A percentile compares a stretch with the other conserved stretches of the same genome.
These are phyloP conservation scores for Glarea lozoyensis DNA, from an alignment of 495 filamentous ascomycete species.

Conservation along the genomic window DNA sequence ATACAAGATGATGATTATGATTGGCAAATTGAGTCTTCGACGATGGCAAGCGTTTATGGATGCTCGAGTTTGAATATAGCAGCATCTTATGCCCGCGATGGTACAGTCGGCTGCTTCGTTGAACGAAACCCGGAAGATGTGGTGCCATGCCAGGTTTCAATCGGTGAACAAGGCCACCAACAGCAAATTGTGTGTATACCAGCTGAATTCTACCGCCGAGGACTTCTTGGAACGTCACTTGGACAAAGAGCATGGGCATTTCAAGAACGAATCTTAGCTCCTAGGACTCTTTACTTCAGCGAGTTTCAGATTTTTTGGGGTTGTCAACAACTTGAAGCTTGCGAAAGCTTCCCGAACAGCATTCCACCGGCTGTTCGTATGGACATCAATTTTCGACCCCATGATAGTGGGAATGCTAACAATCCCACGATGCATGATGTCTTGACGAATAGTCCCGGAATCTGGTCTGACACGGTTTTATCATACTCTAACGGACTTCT, in stretches of 20 bases:
- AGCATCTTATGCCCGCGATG: slow-evolving; percentile 10
- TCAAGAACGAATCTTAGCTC: slow-evolving; percentile 26
- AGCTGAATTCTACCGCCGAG: not conserved
- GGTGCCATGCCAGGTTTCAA: slow-evolving; percentile 1
- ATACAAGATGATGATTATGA: slow-evolving; percentile 20
- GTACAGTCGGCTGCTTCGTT: slow-evolving; percentile 11
- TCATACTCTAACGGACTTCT: slow-evolving; percentile 1
- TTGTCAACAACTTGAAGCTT: slow-evolving; percentile 20
- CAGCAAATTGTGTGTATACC: slow-evolving; percentile 1
- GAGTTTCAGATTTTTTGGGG: slow-evolving; percentile 25
- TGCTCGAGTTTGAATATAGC: slow-evolving; percentile 20
- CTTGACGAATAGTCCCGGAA: not conserved
- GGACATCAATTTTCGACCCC: not conserved
- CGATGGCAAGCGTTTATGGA: slow-evolving; percentile 23
- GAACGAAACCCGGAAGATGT: not conserved
- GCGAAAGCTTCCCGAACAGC: slow-evolving; percentile 20
- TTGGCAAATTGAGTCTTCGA: slow-evolving; percentile 21
- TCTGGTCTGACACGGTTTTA: not conserved
- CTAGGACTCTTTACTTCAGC: slow-evolving; percentile 22
- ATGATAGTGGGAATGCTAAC: not conserved
- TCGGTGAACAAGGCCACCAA: not conserved
- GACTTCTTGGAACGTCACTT: slow-evolving; percentile 9
- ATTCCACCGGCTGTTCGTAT: not conserved
- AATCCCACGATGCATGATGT: not conserved
- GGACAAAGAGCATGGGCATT: slow-evolving; percentile 25